These are phyloP conservation scores for Reutealis trisperma DNA, from an alignment of 345 rosid genomes.

Conservation along the genomic window DNA sequence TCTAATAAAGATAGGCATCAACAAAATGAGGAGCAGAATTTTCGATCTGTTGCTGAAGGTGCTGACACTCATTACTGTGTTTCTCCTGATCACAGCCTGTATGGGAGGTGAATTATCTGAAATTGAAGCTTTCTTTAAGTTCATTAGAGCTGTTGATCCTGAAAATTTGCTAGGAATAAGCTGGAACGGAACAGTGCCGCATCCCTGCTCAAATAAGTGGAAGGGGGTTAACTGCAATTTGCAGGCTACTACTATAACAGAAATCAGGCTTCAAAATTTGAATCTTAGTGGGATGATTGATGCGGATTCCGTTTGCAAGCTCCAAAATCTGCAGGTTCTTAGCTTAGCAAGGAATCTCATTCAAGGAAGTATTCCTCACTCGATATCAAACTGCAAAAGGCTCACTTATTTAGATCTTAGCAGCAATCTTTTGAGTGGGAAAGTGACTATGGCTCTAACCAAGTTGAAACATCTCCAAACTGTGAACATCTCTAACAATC, in stretches of 20 bases:
- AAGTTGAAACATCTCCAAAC: constrained; percentile 34
- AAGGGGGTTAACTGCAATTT: constrained; percentile 34
- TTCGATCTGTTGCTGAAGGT: neutral
- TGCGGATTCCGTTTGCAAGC: constrained; percentile 40
- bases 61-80: constrained; percentile 14
- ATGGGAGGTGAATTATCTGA: constrained; percentile 34
- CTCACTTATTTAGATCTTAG: constrained; percentile 41
- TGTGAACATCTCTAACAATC: constrained; percentile 46
- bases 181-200: constrained; percentile 13
- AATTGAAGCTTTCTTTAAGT: constrained; percentile 32
- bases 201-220: constrained; percentile 30
- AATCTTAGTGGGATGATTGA: constrained; percentile 45
- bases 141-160: constrained; percentile 42
- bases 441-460: constrained; percentile 28
- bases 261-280: constrained; percentile 45
- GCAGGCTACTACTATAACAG: constrained; percentile 23
- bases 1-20: neutral
- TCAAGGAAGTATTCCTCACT: constrained; percentile 39
- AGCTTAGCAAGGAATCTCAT: constrained; percentile 39
- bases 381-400: constrained; percentile 34
- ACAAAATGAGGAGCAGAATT: constrained; percentile 25
- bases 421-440: constrained; percentile 44
- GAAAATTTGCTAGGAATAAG: constrained; percentile 20
- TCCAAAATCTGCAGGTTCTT: constrained; percentile 32
- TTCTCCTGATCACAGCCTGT: constrained; percentile 23